phyloP scores from a whole-genome alignment of 495 filamentous ascomycete genomes.

The Aspergillus olivimuriae region DNA sequence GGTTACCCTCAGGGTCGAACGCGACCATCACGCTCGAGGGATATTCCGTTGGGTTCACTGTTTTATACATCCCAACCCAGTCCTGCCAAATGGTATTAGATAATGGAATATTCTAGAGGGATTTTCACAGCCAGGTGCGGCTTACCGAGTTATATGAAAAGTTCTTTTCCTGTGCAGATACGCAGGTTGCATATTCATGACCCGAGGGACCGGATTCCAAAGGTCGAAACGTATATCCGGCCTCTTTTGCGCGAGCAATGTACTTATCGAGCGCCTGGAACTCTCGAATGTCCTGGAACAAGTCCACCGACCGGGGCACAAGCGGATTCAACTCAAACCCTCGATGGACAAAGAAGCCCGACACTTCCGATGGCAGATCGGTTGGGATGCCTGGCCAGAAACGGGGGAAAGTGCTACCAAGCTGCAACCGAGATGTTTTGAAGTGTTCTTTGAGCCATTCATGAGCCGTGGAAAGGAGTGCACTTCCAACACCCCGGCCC shows the following conservation, averaged over 20 bases:
- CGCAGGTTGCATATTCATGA: slow-evolving; percentile 19
- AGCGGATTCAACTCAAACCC: slow-evolving; percentile 32
- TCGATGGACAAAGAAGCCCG: slow-evolving; percentile 40
- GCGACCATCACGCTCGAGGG: slow-evolving; percentile 42
- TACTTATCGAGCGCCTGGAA: slow-evolving; percentile 33
- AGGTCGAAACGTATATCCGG: slow-evolving; percentile 35
- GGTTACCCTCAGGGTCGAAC: slow-evolving; percentile 31
- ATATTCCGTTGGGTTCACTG: slow-evolving; percentile 31
- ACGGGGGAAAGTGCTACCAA: slow-evolving; percentile 42
- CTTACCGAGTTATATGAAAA: slow-evolving; percentile 36
- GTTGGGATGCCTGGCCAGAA: slow-evolving; percentile 44
- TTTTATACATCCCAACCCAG: slow-evolving; percentile 42
- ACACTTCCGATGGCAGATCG: slow-evolving; percentile 27
- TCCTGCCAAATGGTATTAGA: slow-evolving; percentile 20
- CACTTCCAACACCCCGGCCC: slow-evolving; percentile 37
- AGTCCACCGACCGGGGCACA: slow-evolving; percentile 29
- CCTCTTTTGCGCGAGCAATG: slow-evolving; percentile 24
- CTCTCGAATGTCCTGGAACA: slow-evolving; percentile 36
- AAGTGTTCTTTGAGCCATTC: slow-evolving; percentile 23
- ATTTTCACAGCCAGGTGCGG: neutral
- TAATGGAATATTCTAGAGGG: neutral
- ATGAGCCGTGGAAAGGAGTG: slow-evolving; percentile 29
- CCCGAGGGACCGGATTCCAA: slow-evolving; percentile 32
- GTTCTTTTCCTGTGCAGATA: slow-evolving; percentile 39
- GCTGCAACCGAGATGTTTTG: slow-evolving; percentile 17